These are phyloP conservation scores for Leccinum subtestaceum DNA, from an alignment of 768 basidiomycete genomes.

Conservation along the genomic window DNA sequence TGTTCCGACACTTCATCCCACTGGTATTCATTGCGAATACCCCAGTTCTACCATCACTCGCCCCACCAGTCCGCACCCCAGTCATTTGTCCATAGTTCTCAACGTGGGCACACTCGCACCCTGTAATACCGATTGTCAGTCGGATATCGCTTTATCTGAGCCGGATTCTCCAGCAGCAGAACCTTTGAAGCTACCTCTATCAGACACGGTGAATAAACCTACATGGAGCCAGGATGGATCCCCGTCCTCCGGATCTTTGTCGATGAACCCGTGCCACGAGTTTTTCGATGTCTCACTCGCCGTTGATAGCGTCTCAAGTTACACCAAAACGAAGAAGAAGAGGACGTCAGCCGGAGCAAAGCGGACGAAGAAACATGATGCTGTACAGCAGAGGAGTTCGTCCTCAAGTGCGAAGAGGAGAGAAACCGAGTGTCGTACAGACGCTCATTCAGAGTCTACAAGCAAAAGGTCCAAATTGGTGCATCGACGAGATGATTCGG, in stretches of 20 bases:
- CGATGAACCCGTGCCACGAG: neutral
- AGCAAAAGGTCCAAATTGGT: slow-evolving; percentile 23
- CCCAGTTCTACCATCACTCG: slow-evolving; percentile 1
- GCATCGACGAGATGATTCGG: neutral
- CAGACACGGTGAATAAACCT: slow-evolving; percentile 22
- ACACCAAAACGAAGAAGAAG: slow-evolving; percentile 12
- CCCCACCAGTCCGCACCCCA: neutral
- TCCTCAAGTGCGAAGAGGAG: slow-evolving; percentile 3
- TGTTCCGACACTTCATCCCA: neutral
- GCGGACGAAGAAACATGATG: slow-evolving; percentile 9
- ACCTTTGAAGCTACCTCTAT: slow-evolving; percentile 16
- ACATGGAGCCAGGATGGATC: neutral
- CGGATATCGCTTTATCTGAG: slow-evolving; percentile 16
- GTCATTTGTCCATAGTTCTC: neutral
- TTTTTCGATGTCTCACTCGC: neutral
- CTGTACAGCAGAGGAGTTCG: neutral
- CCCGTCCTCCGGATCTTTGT: neutral
- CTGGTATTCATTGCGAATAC: neutral
- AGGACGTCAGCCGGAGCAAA: neutral
- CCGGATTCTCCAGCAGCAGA: slow-evolving; percentile 22
- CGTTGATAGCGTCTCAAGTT: neutral
- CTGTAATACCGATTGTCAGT: neutral
- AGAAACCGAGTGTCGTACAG: neutral
- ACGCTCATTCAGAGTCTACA: slow-evolving; percentile 10
- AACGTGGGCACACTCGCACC: neutral